Conservation (phyloP, 2,329 filamentous ascomycete genomes). For the Botrytis pseudocinerea region DNA sequence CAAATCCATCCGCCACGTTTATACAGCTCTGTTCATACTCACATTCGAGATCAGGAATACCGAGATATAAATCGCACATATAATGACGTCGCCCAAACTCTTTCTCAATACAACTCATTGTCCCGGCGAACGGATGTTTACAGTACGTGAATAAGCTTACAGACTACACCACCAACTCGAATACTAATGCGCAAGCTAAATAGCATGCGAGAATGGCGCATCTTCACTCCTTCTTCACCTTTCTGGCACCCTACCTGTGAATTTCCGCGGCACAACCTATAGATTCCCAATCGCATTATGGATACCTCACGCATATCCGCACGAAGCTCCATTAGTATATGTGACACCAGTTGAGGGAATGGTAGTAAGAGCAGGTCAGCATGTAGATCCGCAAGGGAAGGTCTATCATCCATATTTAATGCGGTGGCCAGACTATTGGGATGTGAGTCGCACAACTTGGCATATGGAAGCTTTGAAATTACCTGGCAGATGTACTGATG, state of each 20-base stretch:
- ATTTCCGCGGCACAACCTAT: slow-evolving; percentile 85
- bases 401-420: slow-evolving; percentile 95
- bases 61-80: slow-evolving; percentile 90
- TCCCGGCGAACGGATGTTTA: slow-evolving; percentile 91
- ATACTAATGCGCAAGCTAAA: slow-evolving; percentile 27
- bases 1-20: slow-evolving; percentile 19
- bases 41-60: slow-evolving; percentile 69
- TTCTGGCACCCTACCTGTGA: slow-evolving; percentile 84
- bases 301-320: slow-evolving; percentile 88
- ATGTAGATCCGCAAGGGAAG: slow-evolving; percentile 89
- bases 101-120: slow-evolving; percentile 77
- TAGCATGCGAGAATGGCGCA: slow-evolving; percentile 84
- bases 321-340: slow-evolving; percentile 82
- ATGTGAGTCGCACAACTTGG: slow-evolving; percentile 60
- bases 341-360: slow-evolving; percentile 87
- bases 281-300: slow-evolving; percentile 90
- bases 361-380: slow-evolving; percentile 86
- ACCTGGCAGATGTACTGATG: background rate
- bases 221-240: slow-evolving; percentile 86
- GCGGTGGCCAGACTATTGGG: slow-evolving; percentile 85
- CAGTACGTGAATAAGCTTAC: slow-evolving; percentile 57
- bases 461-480: background rate
- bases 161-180: background rate
- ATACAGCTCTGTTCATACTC: slow-evolving; percentile 17
- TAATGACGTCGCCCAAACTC: slow-evolving; percentile 80